Base-by-base conservation (phyloP, 129 eudicot genomes). In the Pulicaria dysenterica region DNA sequence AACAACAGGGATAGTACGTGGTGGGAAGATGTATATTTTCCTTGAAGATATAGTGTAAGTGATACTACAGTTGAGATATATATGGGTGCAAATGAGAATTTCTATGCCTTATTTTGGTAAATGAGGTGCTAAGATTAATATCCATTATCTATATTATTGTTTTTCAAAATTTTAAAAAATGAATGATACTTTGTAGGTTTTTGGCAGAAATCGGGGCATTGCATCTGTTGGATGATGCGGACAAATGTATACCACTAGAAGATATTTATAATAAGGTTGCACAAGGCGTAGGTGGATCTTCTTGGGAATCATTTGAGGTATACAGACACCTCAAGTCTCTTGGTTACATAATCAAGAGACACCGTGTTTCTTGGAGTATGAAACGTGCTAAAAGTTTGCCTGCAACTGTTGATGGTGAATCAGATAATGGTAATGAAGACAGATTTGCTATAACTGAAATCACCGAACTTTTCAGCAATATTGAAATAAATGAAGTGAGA, bases 21-120 rank as follows among this genome's bases (percentile, higher is more conserved):
- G 62, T 41, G 94, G 92, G 17, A 92, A 84, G 67, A 47, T 80
- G 10, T 87, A 77, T 80, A 75, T 69, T 83, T 81, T 80, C 3
- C 79, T 89, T 40, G 96, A 92, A 79, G 98, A 92, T 77, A 72
- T 81, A 47, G 63, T 87, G 98, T 92, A 87, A 36, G 98, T 85
- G 41, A 39, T 73, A 13, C 31, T 10, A 8, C 66, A 75, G n/a
- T 14, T 5, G 14, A 12, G 16, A 16, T 34, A 6, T 19, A 48
- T 0, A 45, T 8, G 54, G 10, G 5, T 46, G 9, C 7, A 10
- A 46, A 46, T 8, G 51, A 46, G 6, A 48, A 31, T 38, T 11
- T 47, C 6, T 15, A 42, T 53, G n/a, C n/a, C n/a, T n/a, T 19
- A 0, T 40, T 40, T 2, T 70, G 10, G 51, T n/a, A n/a, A n/a